Base-by-base conservation (phyloP, 495 filamentous ascomycete species). In the Glarea lozoyensis region DNA sequence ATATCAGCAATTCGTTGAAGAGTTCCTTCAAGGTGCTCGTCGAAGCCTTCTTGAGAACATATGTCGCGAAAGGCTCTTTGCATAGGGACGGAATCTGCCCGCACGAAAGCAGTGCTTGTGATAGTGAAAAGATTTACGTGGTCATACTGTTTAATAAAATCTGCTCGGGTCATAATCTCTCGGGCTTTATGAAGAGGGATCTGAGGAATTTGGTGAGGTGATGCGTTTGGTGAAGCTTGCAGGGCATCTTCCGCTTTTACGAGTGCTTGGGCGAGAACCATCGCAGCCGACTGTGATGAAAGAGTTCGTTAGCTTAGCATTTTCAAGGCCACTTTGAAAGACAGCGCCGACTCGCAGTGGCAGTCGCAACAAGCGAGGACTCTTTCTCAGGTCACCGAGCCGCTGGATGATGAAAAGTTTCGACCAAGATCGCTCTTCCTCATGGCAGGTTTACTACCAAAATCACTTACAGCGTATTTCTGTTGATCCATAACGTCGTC, bases 401-500 rank as follows among this genome's bases (percentile, higher is more conserved):
- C n/a, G n/a, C n/a, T n/a, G n/a, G n/a, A n/a, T n/a, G n/a, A n/a
- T n/a, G n/a, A n/a, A n/a, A n/a, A n/a, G n/a, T n/a, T n/a, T n/a
- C n/a, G n/a, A n/a, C n/a, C n/a, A n/a, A n/a, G n/a, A n/a, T n/a
- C n/a, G n/a, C n/a, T n/a, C n/a, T n/a, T n/a, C n/a, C n/a, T n/a
- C n/a, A n/a, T n/a, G n/a, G n/a, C n/a, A n/a, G n/a, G n/a, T n/a
- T n/a, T n/a, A n/a, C n/a, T n/a, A n/a, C n/a, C n/a, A n/a, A n/a
- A n/a, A n/a, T n/a, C n/a, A n/a, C 80, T 60, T 62, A 87, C 82
- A 22, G 90, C 82, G 64, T 83, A 92, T 58, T 98, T 98, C 52
- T 97, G 92, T 63, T 96, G 82, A 56, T 97, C 88, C 92, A 98
- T 97, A 29, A 96, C 92, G 62, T 98, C 92, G 65, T 98, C 92